A percentile compares a stretch with the other conserved stretches of the same genome.
These are phyloP conservation scores for Coemansia sp. DNA, from an alignment of 192 early-diverging fungal genomes.

Conservation along the genomic window DNA sequence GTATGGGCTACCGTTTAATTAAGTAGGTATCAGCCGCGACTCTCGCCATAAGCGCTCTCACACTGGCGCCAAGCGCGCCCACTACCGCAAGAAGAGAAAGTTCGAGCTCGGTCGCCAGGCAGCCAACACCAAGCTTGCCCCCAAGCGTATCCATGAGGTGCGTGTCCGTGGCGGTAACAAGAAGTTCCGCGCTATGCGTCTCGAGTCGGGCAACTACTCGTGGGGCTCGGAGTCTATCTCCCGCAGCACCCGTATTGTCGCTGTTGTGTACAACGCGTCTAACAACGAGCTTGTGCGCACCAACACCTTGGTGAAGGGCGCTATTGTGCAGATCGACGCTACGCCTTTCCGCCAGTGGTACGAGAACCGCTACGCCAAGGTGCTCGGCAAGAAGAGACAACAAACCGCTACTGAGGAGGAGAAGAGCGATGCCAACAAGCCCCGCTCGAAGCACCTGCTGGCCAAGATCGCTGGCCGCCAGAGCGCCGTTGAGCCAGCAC, in stretches of 20 bases:
- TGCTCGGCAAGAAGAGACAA: slow-evolving; percentile 78
- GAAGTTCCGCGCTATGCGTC: slow-evolving; percentile 97
- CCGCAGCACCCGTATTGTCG: slow-evolving; percentile 93
- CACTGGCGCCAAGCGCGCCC: slow-evolving; percentile 98
- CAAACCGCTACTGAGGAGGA: slow-evolving; percentile 46
- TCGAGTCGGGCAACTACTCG: slow-evolving; percentile 95
- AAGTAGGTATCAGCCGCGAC: slow-evolving; percentile 96
- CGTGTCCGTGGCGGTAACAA: slow-evolving; percentile 98
- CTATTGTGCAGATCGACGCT: slow-evolving; percentile 96
- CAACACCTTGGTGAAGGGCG: slow-evolving; percentile 98
- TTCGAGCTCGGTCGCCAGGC: slow-evolving; percentile 99
- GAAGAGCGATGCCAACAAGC: slow-evolving; percentile 71
- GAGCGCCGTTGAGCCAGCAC: slow-evolving; percentile 79
- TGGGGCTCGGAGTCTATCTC: slow-evolving; percentile 96
- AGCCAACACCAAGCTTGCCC: slow-evolving; percentile 96
- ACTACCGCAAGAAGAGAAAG: slow-evolving; percentile 99
- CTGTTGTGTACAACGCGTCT: slow-evolving; percentile 97
- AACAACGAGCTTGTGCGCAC: slow-evolving; percentile 99
- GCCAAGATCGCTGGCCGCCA: slow-evolving; percentile 87
- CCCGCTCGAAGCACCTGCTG: slow-evolving; percentile 86
- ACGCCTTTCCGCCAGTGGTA: slow-evolving; percentile 99
- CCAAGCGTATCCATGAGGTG: slow-evolving; percentile 94
- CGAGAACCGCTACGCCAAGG: slow-evolving; percentile 92
- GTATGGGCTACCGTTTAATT: neutral
- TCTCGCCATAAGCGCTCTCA: slow-evolving; percentile 97